Evolutionary conservation across 1,139 yeast genomes (phyloP).

Genomic region (Kurtzmaniella quercitrusa): DNA sequence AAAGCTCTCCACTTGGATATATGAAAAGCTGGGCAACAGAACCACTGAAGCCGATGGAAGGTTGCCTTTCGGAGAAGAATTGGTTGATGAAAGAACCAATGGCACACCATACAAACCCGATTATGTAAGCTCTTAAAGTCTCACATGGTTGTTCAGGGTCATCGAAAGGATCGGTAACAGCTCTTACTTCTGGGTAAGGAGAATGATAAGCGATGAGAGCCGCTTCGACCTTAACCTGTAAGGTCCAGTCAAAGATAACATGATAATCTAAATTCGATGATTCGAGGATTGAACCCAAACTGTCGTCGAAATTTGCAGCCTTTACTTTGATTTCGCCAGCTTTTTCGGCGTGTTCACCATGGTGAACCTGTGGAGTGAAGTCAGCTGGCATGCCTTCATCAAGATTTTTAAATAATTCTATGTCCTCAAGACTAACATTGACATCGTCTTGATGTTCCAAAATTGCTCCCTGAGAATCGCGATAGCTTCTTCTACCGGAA

Average conservation of each 20-base stretch:
- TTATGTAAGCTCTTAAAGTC: conserved; percentile 50
- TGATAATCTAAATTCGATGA: not conserved
- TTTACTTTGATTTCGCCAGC: too few relatives aligned
- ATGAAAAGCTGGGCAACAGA: conserved; percentile 22
- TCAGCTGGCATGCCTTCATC: conserved; percentile 4
- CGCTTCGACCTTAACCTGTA: conserved; percentile 39
- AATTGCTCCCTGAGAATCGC: conserved; percentile 35
- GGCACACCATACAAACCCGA: conserved; percentile 51
- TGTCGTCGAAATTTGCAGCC: not conserved
- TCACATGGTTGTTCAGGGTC: conserved; percentile 49
- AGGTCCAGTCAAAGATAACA: conserved; percentile 19
- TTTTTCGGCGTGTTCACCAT: not conserved
- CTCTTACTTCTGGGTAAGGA: conserved; percentile 64
- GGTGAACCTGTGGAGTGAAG: not conserved
- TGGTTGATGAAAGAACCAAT: conserved; percentile 11
- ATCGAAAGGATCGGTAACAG: conserved; percentile 52
- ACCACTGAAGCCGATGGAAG: conserved; percentile 10
- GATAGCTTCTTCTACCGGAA: conserved; percentile 37
- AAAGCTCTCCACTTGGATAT: conserved; percentile 21
- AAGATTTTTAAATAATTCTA: conserved; percentile 17
- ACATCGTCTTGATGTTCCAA: conserved; percentile 44
- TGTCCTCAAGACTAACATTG: conserved; percentile 42
- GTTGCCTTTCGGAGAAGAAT: conserved; percentile 10
- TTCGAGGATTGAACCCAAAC: conserved; percentile 7
- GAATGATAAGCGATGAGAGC: conserved; percentile 50